Evolutionary conservation across 1,139 yeast species (phyloP), one percentile per base, ranked within the genome.

Genomic region (Nakaseomyces nivariensis): DNA sequence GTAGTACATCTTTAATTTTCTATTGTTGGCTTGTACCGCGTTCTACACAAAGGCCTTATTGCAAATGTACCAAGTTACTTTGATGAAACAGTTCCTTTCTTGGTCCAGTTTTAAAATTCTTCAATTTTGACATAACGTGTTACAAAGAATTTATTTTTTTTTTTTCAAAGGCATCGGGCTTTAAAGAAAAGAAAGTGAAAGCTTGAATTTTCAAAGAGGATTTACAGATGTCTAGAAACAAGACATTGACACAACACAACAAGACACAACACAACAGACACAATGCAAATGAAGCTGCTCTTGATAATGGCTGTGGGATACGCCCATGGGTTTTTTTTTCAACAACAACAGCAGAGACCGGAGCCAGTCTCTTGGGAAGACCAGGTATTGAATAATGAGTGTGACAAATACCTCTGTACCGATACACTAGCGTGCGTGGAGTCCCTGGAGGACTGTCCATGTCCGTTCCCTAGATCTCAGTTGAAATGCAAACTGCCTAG

Each of bases 401-500:
- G 97, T 62, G 67, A 70, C n/a, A 72, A 72, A 11, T 92, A 82
- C 64, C 67, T 90, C 44, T 92, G 98, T 64, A 85, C 86, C 2
- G 95, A 83, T 58, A 88, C 97, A 0, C 72, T 81, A 46, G 72
- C 75, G 8, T 92, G 98, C 69, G 98, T 86, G 0, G 74, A 75
- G 6, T 63, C 68, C 2, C 80, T 89, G 0, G 63, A 74, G 26
- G 82, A 82, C 50, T 92, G 98, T 65, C 96, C 97, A 1, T 92
- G 98, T 66, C 89, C 88, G 8, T 90, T 78, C 62, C 92, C 96
- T 1, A 79, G 81, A 49, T 82, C 95, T 1, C 96, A 92, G 64
- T 64, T 85, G 54, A 82, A 88, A 60, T 92, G 98, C 65, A 66
- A 75, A 5, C 71, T 87, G 48, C 95, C 97, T 0, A 74, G 77